A percentile compares a stretch with the other conserved stretches of the same genome.
phyloP scores from a whole-genome alignment of 176 grass and related monocot species.

The Avena atlantica region DNA sequence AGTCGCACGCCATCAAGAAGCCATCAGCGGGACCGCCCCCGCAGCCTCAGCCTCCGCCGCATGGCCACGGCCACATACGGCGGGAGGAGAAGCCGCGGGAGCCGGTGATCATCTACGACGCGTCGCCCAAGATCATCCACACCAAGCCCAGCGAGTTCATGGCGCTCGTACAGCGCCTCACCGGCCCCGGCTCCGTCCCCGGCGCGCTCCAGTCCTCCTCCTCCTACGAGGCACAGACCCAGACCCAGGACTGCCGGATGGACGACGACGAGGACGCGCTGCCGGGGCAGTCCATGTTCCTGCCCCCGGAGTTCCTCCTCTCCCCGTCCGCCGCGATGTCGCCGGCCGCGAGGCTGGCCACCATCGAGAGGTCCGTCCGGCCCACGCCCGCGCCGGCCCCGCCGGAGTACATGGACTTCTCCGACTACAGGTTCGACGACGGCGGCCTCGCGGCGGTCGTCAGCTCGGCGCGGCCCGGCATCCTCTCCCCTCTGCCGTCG shows the following conservation, averaged over 20 bases:
- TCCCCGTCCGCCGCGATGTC: conserved; percentile 70
- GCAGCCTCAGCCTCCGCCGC: not conserved
- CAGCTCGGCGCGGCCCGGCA: conserved; percentile 39
- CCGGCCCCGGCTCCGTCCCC: conserved; percentile 45
- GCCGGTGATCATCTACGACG: conserved; percentile 96
- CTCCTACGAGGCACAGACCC: not conserved
- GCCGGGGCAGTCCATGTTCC: conserved; percentile 4
- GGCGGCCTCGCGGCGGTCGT: conserved; percentile 38
- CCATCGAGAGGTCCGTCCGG: conserved; percentile 71
- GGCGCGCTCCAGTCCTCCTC: not conserved
- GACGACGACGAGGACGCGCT: not conserved
- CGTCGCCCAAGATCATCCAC: conserved; percentile 93
- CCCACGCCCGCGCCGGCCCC: conserved; percentile 33
- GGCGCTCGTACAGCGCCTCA: conserved; percentile 88
- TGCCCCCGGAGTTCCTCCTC: conserved; percentile 49
- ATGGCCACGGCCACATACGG: conserved; percentile 4
- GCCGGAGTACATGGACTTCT: not conserved
- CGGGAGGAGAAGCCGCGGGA: not conserved
- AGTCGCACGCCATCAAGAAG: conserved; percentile 92
- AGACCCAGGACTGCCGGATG: not conserved
- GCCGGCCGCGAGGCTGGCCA: conserved; percentile 78
- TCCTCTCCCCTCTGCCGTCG: conserved; percentile 82
- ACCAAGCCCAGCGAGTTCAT: conserved; percentile 87
- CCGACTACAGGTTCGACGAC: not conserved
- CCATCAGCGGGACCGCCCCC: conserved; percentile 26